These are phyloP conservation scores for Gomphus sp. DNA, from an alignment of 1,284 basidiomycete species.

Conservation along the genomic window DNA sequence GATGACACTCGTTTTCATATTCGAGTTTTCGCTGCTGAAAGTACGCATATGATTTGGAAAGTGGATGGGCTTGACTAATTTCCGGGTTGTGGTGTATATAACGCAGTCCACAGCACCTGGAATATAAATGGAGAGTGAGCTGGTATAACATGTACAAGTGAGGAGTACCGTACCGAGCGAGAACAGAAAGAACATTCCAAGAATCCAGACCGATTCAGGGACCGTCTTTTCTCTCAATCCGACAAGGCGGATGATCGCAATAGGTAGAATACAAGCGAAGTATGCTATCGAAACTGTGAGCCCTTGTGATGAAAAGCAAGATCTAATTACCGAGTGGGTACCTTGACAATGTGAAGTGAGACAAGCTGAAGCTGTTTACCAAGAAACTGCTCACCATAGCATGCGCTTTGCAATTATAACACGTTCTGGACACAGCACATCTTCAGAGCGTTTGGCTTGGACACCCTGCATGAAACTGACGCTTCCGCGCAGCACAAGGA, in stretches of 20 bases:
- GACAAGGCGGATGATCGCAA: conserved; percentile 9
- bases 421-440: conserved; percentile 3
- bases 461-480: conserved; percentile 28
- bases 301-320: background rate
- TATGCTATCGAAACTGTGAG: conserved; percentile 1
- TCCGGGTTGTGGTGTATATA: conserved; percentile 8
- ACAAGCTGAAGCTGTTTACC: background rate
- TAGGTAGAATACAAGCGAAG: conserved; percentile 9
- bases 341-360: background rate
- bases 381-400: conserved; percentile 2
- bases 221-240: conserved; percentile 3
- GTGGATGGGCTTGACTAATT: conserved; percentile 8
- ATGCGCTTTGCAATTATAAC: conserved; percentile 9
- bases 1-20: background rate
- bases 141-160: background rate
- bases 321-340: conserved; percentile 7
- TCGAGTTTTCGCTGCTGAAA: conserved; percentile 2
- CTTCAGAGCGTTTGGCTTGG: conserved; percentile 5
- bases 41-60: conserved; percentile 7
- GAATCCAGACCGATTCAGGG: conserved; percentile 3
- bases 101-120: conserved; percentile 7
- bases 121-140: background rate
- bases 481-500: conserved; percentile 39
- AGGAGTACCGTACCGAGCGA: conserved; percentile 1
- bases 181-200: conserved; percentile 11